These are phyloP conservation scores for Suillus subalutaceus DNA, from an alignment of 768 basidiomycete species.

Conservation along the genomic window DNA sequence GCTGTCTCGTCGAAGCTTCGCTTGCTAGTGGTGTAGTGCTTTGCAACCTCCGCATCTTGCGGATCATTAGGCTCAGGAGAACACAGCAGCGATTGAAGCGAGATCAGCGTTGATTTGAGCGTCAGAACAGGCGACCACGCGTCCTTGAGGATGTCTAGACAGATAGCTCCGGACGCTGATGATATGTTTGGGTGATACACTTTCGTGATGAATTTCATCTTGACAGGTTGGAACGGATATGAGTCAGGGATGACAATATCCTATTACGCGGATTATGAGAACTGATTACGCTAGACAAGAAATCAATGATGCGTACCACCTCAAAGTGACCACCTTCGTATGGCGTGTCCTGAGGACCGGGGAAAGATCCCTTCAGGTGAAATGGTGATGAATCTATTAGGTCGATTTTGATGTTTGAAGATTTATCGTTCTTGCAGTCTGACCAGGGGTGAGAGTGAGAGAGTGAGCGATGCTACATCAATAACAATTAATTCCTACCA, in stretches of 20 bases:
- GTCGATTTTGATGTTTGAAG: slow-evolving; percentile 83
- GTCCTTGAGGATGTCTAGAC: slow-evolving; percentile 83
- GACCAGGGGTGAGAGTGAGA: slow-evolving; percentile 13
- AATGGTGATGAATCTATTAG: slow-evolving; percentile 89
- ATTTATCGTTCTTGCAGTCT: slow-evolving; percentile 97
- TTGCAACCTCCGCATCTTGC: slow-evolving; percentile 97
- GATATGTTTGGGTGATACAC: slow-evolving; percentile 97
- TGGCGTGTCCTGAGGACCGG: slow-evolving; percentile 90
- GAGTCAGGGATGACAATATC: slow-evolving; percentile 93
- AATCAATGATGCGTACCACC: slow-evolving; percentile 61
- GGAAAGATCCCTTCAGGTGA: slow-evolving; percentile 89
- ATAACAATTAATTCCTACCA: slow-evolving; percentile 46
- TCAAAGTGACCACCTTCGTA: slow-evolving; percentile 92
- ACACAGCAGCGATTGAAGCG: slow-evolving; percentile 89
- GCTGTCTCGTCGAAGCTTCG: slow-evolving; percentile 90
- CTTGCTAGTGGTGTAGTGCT: slow-evolving; percentile 91
- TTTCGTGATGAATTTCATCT: slow-evolving; percentile 98
- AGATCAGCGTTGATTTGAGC: slow-evolving; percentile 94
- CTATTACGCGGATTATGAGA: slow-evolving; percentile 38
- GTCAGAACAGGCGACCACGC: slow-evolving; percentile 97
- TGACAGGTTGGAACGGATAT: slow-evolving; percentile 91
- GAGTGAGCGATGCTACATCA: not conserved
- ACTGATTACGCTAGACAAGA: slow-evolving; percentile 8
- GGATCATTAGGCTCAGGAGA: slow-evolving; percentile 96
- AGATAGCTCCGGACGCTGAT: slow-evolving; percentile 93